Conservation (phyloP, 148 eudicot species). For the Fagopyrum homotropicum region DNA sequence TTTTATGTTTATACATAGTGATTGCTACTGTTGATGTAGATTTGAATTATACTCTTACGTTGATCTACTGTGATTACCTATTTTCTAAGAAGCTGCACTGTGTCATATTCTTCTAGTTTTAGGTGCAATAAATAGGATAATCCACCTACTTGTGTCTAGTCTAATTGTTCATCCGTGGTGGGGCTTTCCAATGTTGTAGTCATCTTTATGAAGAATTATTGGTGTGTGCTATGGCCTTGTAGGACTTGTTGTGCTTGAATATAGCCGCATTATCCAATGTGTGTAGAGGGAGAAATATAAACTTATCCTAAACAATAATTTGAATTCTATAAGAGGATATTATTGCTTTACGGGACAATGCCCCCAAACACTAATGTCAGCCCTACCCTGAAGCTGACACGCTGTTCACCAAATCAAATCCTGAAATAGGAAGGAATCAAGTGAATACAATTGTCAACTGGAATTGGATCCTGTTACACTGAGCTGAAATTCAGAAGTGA, state of each 20-base stretch:
- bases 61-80: slow-evolving; percentile 8
- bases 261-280: background rate
- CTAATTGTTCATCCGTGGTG: slow-evolving; percentile 3
- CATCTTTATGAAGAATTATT: background rate
- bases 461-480: background rate
- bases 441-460: background rate
- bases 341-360: background rate
- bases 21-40: background rate
- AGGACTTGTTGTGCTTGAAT: background rate
- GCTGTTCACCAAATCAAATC: background rate
- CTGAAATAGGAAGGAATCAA: background rate
- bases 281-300: background rate
- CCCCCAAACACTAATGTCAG: background rate
- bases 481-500: background rate
- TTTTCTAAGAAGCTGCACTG: background rate
- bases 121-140: background rate
- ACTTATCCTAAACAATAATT: background rate
- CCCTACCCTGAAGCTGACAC: slow-evolving; percentile 2
- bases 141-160: slow-evolving; percentile 5
- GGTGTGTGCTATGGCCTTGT: background rate
- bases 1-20: background rate
- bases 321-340: background rate
- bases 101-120: background rate
- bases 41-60: background rate
- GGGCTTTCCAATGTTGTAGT: background rate